Conservation (phyloP, 495 filamentous ascomycete species). For the Filosporella fistucella region DNA sequence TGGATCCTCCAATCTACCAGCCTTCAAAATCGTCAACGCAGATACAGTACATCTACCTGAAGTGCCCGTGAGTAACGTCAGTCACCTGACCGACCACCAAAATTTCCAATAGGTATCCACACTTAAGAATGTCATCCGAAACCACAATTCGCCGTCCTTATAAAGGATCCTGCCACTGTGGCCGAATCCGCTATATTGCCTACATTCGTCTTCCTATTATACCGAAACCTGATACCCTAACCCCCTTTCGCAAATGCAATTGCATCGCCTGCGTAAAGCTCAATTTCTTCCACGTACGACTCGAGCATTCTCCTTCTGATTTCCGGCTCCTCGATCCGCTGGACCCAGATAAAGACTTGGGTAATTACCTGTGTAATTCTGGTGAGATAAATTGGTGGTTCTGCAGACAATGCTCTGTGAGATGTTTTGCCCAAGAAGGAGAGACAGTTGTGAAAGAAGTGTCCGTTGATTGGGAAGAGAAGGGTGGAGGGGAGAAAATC, state of each 20-base stretch:
- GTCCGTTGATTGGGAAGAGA: constrained; percentile 17
- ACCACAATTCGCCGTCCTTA: constrained; percentile 22
- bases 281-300: constrained; percentile 28
- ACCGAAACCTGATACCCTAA: constrained; percentile 9
- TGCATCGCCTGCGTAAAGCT: constrained; percentile 31
- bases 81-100: too few species aligned
- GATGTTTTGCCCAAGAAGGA: constrained; percentile 31
- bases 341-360: constrained; percentile 19
- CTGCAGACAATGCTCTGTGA: constrained; percentile 27
- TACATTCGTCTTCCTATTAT: constrained; percentile 27
- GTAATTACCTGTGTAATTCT: constrained; percentile 25
- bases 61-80: too few species aligned
- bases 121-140: not conserved
- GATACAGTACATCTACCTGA: too few species aligned
- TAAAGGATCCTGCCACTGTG: constrained; percentile 33
- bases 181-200: constrained; percentile 24
- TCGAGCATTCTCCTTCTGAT: constrained; percentile 23
- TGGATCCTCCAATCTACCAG: too few species aligned
- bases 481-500: constrained; percentile 17
- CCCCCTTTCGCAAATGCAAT: constrained; percentile 24
- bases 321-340: constrained; percentile 29
- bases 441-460: constrained; percentile 21
- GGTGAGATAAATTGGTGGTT: constrained; percentile 26
- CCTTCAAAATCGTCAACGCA: too few species aligned
- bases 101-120: not conserved